A percentile compares a stretch with the other conserved stretches of the same genome.
Conservation (phyloP, 768 basidiomycete genomes). For the Lyophyllum atratum region DNA sequence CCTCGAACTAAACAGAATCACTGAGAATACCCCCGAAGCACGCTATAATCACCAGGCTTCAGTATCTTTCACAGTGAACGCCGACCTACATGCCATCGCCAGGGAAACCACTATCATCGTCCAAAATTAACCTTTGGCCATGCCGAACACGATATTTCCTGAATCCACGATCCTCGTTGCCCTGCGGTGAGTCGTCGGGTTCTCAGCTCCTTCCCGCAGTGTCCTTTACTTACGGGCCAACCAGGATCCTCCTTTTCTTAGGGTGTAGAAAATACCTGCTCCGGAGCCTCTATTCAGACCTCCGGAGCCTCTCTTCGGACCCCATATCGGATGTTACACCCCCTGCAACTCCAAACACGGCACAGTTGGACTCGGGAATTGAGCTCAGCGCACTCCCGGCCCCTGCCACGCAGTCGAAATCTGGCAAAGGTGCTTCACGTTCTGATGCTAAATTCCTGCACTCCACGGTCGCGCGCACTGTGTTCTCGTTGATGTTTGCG, state of each 20-base stretch:
- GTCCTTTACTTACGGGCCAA: background rate
- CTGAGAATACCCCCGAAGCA: background rate
- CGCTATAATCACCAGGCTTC: background rate
- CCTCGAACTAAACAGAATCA: background rate
- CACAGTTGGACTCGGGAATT: slow-evolving; percentile 24
- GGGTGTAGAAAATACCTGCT: slow-evolving; percentile 62
- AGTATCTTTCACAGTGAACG: background rate
- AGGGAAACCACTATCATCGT: background rate
- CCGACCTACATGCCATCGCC: background rate
- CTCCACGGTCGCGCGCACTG: slow-evolving; percentile 52
- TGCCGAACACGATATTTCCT: slow-evolving; percentile 10
- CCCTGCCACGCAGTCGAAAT: slow-evolving; percentile 33
- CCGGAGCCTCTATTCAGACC: slow-evolving; percentile 58
- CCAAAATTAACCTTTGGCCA: background rate
- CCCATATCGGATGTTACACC: slow-evolving; percentile 20
- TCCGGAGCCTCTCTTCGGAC: slow-evolving; percentile 45
- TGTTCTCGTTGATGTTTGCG: slow-evolving; percentile 73
- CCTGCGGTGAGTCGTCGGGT: slow-evolving; percentile 10
- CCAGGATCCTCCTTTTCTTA: slow-evolving; percentile 53
- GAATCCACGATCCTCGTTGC: slow-evolving; percentile 6
- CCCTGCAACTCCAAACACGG: slow-evolving; percentile 18
- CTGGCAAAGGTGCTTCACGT: slow-evolving; percentile 15
- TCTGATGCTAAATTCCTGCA: slow-evolving; percentile 38
- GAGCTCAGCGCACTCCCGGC: slow-evolving; percentile 43
- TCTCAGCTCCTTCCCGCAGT: background rate